Base-by-base conservation (phyloP, 345 rosid species). In the Citrus unshiu region DNA sequence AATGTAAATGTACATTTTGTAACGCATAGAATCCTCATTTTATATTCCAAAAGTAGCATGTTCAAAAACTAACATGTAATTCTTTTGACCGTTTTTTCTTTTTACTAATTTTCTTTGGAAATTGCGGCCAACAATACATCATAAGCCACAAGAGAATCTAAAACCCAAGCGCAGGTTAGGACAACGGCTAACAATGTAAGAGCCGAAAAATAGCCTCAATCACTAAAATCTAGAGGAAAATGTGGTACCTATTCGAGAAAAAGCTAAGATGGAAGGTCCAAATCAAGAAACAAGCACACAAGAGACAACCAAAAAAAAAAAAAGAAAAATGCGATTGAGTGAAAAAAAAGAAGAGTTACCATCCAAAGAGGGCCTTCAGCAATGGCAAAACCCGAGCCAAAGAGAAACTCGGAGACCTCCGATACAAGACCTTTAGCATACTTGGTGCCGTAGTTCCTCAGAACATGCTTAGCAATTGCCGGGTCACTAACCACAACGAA, bases 291-390 rank as follows among this genome's bases (percentile, higher is more conserved):
- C 18, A 46, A 46, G 51, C 51, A 46, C 18, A 13, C 2, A 61
- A 9, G 32, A 25, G 18, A 25, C 65, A 25, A 61, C 34, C 46
- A 40, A 40, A 40, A 40, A 40, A 40, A 3, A 24, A 4, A 22
- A 46, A 61, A 24, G 4, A 22, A 46, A 46, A 46, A 46, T 3
- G 18, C 51, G 8, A 46, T 3, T 46, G 51, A 12, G 51, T 12
- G 0, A n/a, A 3, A 13, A 46, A 46, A 46, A 46, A 46, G 51
- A 46, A 46, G 18, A 12, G 49, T 82, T 91, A 92, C 98, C 87
- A 97, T 93, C 98, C 98, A 95, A 67, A 93, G 91, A 14, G 92
- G 73, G 72, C 97, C 98, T 40, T 95, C 97, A 6, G 98, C 98
- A 77, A 91, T 93, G 67, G 98, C 98, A 43, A 95, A 92, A 56